Evolutionary conservation across 1,139 yeast genomes (phyloP), one percentile per base, ranked within the genome.

Genomic region (Arxiozyma slooffiae): DNA sequence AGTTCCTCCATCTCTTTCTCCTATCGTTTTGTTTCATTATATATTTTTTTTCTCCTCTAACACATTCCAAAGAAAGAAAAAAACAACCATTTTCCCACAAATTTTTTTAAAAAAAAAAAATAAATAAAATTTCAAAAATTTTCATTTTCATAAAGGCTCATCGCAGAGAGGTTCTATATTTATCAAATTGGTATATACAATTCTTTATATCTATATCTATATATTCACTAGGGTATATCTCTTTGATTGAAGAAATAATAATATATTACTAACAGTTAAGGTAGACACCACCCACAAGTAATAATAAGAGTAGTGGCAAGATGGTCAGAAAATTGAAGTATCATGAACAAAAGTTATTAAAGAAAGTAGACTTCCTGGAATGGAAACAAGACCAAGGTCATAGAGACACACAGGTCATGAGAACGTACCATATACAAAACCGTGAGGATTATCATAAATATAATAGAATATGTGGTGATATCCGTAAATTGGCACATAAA

Each of bases 311-410:
- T n/a, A 30, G 7, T 14, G 14, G 36, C 36, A 69, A 50, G 26
- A 90, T 90, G 97, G 97, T 88, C 51, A 80, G 98, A 69, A 79
- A 85, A 61, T 78, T 92, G 56, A 94, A 92, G 68, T 89, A 86
- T 72, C 98, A 92, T 71, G 98, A 92, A 77, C 83, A 86, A 75
- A 90, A 89, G 72, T 80, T 92, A 65, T 79, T 92, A 63, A 90
- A 87, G 74, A 94, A 92, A 70, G 97, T 92, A 53, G 97, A 92
- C 67, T 88, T 94, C 73, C 85, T 89, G 50, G 95, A 92, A 69
- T 94, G 97, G 96, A 92, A 92, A 68, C 95, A 89, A 64, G 98
- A 92, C 67, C 84, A 84, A 53, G 90, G 94, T 39, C 98, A 94
- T 67, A 75, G 98, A 57, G 98, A 92, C 62, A 83, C 95, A 38